Base-by-base conservation (phyloP, 495 filamentous ascomycete species). In the Talaromyces wortmannii region DNA sequence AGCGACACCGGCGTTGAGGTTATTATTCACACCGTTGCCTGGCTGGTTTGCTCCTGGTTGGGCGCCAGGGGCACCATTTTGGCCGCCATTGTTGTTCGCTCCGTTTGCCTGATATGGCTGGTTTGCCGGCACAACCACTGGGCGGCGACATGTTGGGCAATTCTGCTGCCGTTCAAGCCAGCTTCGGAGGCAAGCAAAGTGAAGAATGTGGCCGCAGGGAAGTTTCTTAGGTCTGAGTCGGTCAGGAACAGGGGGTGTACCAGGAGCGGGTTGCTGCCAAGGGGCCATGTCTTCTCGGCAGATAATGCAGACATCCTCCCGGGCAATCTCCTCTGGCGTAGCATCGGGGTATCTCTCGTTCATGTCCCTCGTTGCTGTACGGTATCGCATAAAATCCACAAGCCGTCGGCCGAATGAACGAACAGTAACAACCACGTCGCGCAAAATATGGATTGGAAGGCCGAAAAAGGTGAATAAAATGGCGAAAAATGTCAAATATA, bases 91-190 rank as follows among this genome's bases (percentile, higher is more conserved):
- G 11, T 53, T 33, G 50, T 68, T 66, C 43, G 48, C 64, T 29
- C 46, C 63, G 23, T 60, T 60, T 12, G 55, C 68, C 17, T 52
- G 61, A 47, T 67, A 53, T 33, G 58, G 66, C 50, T 62, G 62
- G 42, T 61, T 61, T 31, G 67, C 62, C 12, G 67, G 60, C 2
- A 59, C 60, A 15, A 75, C 55, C 31, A 98, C 95, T 17, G 94
- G 82, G 31, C 89, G 79, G 55, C 94, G 84, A 66, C 94, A 98
- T 4, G 92, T 97, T 10, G 94, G 94, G 68, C 94, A 98, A 18
- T 94, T 91, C 67, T 97, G 95, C 67, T 98, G 94, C 53, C 94
- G 84, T 72, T 97, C 94, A n/a, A 98, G 75, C 94, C 94, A 98
- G 67, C 92, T 95, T 63, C 90, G 86, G 45, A 98, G 81, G 64